Percentiles rank a stretch among this genome's conserved stretches.
Conservation (phyloP, 106 monocot genomes). For the Allium cepa region DNA sequence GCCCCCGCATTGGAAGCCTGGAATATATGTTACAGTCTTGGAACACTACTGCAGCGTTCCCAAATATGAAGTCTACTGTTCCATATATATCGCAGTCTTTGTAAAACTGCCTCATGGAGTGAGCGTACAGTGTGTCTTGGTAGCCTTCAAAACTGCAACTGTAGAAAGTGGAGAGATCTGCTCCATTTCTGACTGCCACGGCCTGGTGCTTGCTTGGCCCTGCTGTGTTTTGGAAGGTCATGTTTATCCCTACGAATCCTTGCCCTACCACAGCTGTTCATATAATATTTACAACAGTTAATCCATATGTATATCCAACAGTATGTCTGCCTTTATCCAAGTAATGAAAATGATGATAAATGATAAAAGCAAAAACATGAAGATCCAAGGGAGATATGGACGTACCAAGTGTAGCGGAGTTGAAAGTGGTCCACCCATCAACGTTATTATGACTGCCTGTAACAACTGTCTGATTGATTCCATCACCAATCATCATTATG, state of each 20-base stretch:
- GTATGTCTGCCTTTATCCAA: no score
- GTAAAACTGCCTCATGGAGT: slow-evolving; percentile 73
- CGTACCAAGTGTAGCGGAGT: no score
- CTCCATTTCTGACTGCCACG: slow-evolving; percentile 51
- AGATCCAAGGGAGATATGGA: no score
- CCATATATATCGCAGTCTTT: slow-evolving; percentile 51
- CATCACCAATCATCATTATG: no score
- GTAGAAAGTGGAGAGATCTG: slow-evolving; percentile 47
- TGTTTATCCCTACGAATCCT: slow-evolving; percentile 51
- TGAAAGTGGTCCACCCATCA: no score
- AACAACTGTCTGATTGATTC: no score
- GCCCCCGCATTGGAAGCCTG: slow-evolving; percentile 27
- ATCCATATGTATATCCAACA: no score
- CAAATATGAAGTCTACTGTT: slow-evolving; percentile 75
- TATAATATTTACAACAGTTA: no score
- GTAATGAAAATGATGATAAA: no score
- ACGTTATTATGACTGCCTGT: no score
- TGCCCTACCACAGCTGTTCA: slow-evolving; percentile 41
- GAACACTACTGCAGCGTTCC: slow-evolving; percentile 57
- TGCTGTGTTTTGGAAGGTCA: slow-evolving; percentile 37
- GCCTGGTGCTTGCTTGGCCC: slow-evolving; percentile 54
- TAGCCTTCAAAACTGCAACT: slow-evolving; percentile 43
- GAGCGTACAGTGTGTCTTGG: slow-evolving; percentile 73
- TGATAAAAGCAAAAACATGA: no score
- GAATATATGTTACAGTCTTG: slow-evolving; percentile 41